Conservation (phyloP, 805 yeast species). For the Candida loeiensis region DNA sequence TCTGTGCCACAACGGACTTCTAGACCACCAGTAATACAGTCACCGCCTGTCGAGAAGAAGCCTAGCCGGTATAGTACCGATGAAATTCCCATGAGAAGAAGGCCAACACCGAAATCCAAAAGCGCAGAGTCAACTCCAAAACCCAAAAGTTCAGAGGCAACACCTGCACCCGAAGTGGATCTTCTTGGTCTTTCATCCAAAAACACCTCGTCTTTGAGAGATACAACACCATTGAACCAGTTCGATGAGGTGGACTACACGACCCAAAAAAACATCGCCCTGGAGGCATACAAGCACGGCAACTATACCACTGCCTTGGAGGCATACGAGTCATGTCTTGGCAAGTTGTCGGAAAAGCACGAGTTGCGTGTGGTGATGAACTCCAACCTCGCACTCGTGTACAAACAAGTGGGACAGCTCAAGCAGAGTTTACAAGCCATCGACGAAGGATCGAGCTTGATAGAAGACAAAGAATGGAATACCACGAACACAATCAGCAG, state of each 20-base stretch:
- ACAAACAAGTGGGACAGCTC: conserved; percentile 14
- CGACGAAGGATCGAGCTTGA: conserved; percentile 43
- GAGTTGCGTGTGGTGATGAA: conserved; percentile 60
- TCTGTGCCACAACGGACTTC: too few relatives aligned
- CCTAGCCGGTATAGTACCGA: conserved; percentile 1
- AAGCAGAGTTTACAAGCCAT: conserved; percentile 20
- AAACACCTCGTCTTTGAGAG: conserved; percentile 6
- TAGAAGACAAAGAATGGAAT: conserved; percentile 28
- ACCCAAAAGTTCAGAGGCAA: too few relatives aligned
- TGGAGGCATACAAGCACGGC: conserved; percentile 70
- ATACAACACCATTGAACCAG: conserved; percentile 29
- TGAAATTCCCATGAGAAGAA: conserved; percentile 2
- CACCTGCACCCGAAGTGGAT: conserved; percentile 21
- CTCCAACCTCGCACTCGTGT: conserved; percentile 63
- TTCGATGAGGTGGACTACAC: conserved; percentile 43
- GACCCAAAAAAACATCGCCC: conserved; percentile 53
- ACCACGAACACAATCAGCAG: conserved; percentile 36
- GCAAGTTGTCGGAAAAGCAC: conserved; percentile 59
- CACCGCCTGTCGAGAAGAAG: not conserved
- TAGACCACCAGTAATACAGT: not conserved
- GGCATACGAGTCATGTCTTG: conserved; percentile 50
- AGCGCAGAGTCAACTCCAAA: not conserved
- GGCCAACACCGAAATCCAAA: not conserved
- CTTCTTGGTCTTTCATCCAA: conserved; percentile 24
- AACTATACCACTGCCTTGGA: conserved; percentile 68